A percentile compares a stretch with the other conserved stretches of the same genome.
phyloP scores from a whole-genome alignment of 441 rosid genomes.

The Theobroma grandiflorum region DNA sequence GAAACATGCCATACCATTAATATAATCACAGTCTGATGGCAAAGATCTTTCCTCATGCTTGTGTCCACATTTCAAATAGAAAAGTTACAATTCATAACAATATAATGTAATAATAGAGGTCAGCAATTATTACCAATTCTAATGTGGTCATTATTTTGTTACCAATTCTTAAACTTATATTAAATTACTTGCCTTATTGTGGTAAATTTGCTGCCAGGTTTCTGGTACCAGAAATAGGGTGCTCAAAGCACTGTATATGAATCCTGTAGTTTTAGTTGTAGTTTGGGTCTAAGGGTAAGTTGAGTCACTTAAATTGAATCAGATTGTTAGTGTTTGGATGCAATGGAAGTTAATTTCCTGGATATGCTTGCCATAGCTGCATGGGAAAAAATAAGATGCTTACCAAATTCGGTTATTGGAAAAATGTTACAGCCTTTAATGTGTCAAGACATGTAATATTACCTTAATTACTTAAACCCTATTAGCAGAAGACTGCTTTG shows the following conservation, averaged over 20 bases:
- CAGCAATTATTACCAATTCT: neutral
- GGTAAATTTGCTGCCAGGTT: neutral
- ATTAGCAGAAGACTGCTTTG: too few relatives aligned
- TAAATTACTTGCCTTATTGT: neutral
- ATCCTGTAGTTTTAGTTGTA: neutral
- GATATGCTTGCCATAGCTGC: too few relatives aligned
- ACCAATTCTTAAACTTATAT: neutral
- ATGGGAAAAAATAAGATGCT: too few relatives aligned
- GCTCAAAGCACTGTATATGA: neutral
- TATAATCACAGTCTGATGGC: neutral
- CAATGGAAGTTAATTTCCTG: too few relatives aligned
- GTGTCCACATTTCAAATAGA: neutral
- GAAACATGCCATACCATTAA: neutral
- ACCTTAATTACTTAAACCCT: too few relatives aligned
- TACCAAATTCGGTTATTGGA: too few relatives aligned
- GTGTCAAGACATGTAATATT: too few relatives aligned
- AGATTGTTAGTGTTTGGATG: too few relatives aligned
- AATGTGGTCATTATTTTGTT: slow-evolving; percentile 11
- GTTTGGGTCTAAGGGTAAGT: neutral
- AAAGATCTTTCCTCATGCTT: slow-evolving; percentile 10
- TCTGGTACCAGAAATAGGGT: neutral
- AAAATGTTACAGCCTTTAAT: too few relatives aligned
- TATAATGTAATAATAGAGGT: neutral
- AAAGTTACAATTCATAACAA: neutral
- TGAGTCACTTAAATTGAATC: neutral